These are phyloP conservation scores for Chrysoporthe cubensis DNA, from an alignment of 2,329 filamentous ascomycete genomes.

Conservation along the genomic window DNA sequence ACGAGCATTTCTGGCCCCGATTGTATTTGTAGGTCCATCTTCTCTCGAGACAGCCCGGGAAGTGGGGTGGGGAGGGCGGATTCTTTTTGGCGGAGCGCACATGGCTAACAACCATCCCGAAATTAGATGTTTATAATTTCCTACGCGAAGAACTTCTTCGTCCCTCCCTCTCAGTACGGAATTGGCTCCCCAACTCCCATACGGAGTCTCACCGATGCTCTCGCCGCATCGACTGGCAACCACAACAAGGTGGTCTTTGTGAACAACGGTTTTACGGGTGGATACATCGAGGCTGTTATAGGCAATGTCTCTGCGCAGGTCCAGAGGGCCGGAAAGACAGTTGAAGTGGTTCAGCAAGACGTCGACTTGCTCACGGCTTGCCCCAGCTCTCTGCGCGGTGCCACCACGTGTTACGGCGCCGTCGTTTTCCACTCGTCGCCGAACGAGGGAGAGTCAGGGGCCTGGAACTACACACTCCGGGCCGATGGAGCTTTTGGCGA, in stretches of 20 bases:
- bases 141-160: conserved; percentile 82
- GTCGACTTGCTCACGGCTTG: conserved; percentile 49
- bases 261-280: conserved; percentile 71
- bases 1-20: conserved; percentile 53
- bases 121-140: conserved; percentile 56
- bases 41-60: background rate
- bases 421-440: conserved; percentile 74
- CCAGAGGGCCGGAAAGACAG: conserved; percentile 37
- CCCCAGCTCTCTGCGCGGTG: conserved; percentile 61
- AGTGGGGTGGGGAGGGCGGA: background rate
- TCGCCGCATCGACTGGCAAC: conserved; percentile 54
- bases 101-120: background rate
- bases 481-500: conserved; percentile 62
- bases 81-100: background rate
- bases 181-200: conserved; percentile 67
- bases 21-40: conserved; percentile 34
- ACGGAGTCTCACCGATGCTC: conserved; percentile 65
- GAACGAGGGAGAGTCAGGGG: conserved; percentile 52
- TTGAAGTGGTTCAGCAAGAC: conserved; percentile 31
- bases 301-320: conserved; percentile 63
- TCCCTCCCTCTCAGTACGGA: conserved; percentile 76
- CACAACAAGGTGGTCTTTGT: conserved; percentile 74
- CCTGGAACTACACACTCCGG: conserved; percentile 76
- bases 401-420: conserved; percentile 73
- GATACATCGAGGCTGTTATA: conserved; percentile 75